phyloP scores from a whole-genome alignment of 306 rosid species.

The Fragaria nilgerrensis region DNA sequence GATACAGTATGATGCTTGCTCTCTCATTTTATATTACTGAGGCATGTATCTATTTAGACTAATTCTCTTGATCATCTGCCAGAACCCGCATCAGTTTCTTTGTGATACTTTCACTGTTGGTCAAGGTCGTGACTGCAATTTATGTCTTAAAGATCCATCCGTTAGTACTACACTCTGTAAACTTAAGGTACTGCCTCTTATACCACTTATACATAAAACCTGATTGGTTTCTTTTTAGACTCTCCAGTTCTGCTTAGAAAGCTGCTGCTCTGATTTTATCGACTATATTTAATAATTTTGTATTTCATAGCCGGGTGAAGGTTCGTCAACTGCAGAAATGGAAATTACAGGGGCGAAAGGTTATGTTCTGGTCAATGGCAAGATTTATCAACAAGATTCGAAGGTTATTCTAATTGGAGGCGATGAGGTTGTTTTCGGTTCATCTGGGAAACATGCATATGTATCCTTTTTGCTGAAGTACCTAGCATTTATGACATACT shows the following conservation, averaged over 20 bases:
- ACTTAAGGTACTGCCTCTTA: slow-evolving; percentile 61
- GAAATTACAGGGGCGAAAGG: slow-evolving; percentile 79
- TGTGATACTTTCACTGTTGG: slow-evolving; percentile 69
- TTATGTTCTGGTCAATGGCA: slow-evolving; percentile 71
- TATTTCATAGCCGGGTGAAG: slow-evolving; percentile 53
- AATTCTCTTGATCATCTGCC: slow-evolving; percentile 38
- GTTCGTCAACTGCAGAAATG: slow-evolving; percentile 63
- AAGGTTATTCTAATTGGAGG: slow-evolving; percentile 68
- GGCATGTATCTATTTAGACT: slow-evolving; percentile 29
- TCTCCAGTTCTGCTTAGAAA: not conserved
- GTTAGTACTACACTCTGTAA: slow-evolving; percentile 65
- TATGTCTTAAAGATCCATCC: slow-evolving; percentile 68
- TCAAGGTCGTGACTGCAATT: slow-evolving; percentile 75
- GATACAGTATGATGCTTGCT: not conserved
- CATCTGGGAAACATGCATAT: slow-evolving; percentile 75
- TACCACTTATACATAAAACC: slow-evolving; percentile 5
- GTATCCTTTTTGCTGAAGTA: slow-evolving; percentile 69
- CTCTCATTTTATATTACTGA: not conserved
- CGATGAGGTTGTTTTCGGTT: slow-evolving; percentile 77
- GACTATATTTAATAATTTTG: slow-evolving; percentile 17
- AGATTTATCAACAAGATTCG: slow-evolving; percentile 43
- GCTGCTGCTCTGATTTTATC: slow-evolving; percentile 3
- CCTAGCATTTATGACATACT: not conserved
- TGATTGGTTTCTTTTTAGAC: slow-evolving; percentile 17
- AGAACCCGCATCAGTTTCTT: slow-evolving; percentile 73